A percentile compares a stretch with the other conserved stretches of the same genome.
phyloP scores from a whole-genome alignment of 805 yeast species.

The Wickerhamomyces xylosicus region DNA sequence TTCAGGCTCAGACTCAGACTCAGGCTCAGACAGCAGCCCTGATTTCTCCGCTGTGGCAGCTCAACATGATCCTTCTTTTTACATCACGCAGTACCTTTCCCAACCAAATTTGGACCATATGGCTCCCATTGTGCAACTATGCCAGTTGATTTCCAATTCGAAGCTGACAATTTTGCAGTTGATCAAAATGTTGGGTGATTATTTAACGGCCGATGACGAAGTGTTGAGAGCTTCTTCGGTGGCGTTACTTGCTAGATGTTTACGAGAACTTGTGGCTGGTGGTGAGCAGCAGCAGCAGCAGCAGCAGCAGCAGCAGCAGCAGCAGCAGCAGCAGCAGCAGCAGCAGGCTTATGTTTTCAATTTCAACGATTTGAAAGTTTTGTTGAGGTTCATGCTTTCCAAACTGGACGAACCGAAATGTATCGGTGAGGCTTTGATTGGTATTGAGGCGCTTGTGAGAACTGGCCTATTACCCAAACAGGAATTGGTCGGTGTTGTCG shows the following conservation, averaged over 20 bases:
- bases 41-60: background rate
- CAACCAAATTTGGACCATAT: background rate
- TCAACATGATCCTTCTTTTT: background rate
- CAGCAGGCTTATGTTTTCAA: slow-evolving; percentile 19
- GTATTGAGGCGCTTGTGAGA: slow-evolving; percentile 45
- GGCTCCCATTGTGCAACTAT: background rate
- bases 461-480: slow-evolving; percentile 33
- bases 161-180: slow-evolving; percentile 35
- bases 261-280: slow-evolving; percentile 20
- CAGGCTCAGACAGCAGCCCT: no score
- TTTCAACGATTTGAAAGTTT: slow-evolving; percentile 28
- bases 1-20: background rate
- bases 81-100: slow-evolving; percentile 1
- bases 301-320: no score
- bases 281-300: background rate
- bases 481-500: slow-evolving; percentile 27
- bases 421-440: slow-evolving; percentile 39
- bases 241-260: slow-evolving; percentile 29
- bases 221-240: slow-evolving; percentile 39
- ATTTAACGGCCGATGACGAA: slow-evolving; percentile 50
- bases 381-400: slow-evolving; percentile 43
- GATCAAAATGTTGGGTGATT: slow-evolving; percentile 49
- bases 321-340: no score
- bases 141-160: background rate
- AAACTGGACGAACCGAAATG: slow-evolving; percentile 60